Conservation (phyloP, 441 rosid genomes). For the Corymbia citriodora region DNA sequence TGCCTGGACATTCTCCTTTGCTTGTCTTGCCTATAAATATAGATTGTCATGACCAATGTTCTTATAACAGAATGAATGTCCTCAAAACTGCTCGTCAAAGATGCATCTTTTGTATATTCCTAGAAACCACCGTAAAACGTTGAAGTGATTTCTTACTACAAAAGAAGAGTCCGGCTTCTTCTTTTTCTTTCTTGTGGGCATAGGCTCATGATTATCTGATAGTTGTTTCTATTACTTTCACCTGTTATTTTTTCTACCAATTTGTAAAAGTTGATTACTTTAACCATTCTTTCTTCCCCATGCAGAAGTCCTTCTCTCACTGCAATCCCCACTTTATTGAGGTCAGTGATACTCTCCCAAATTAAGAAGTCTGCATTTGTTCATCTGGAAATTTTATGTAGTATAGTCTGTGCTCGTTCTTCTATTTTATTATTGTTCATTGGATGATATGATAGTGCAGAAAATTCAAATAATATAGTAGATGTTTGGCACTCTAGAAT, state of each 20-base stretch:
- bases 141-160: not conserved
- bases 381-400: not conserved
- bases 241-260: not conserved
- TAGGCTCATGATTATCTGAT: not conserved
- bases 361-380: not conserved
- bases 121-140: not conserved
- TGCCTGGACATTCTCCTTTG: not conserved
- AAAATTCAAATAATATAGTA: not conserved
- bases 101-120: not conserved
- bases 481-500: not conserved
- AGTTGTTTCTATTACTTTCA: not conserved
- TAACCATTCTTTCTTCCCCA: not conserved
- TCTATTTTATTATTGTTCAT: not conserved
- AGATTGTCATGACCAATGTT: not conserved
- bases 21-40: not conserved
- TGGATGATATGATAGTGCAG: not conserved
- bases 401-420: not conserved
- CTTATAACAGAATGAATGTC: not conserved
- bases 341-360: slow-evolving; percentile 29
- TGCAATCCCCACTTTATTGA: slow-evolving; percentile 74
- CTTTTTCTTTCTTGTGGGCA: not conserved
- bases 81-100: not conserved
- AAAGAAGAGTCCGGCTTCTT: not conserved
- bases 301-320: slow-evolving; percentile 78
- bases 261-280: not conserved